Evolutionary conservation across 2,329 filamentous ascomycete species (phyloP), one percentile per base, ranked within the genome.

Genomic region (Gaeumannomyces sp.): DNA sequence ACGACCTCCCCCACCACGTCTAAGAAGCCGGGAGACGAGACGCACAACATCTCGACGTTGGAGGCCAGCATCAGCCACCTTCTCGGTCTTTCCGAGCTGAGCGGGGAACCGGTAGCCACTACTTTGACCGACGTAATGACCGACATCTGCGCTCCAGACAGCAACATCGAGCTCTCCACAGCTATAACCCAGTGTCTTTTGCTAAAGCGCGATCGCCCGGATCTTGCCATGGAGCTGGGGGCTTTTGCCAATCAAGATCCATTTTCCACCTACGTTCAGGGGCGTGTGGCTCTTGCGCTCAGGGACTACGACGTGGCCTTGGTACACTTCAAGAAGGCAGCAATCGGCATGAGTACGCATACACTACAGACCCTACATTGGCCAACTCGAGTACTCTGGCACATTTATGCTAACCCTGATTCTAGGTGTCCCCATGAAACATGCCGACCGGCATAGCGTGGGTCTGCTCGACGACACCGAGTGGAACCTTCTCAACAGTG

Each of bases 211-310:
- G 83, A 85, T 64, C 79, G 86, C 65, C 78, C 85, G 3, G 87
- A 89, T 71, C 74, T 89, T 25, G 85, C 87, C 19, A 70, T 83
- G 35, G 83, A 87, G 67, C 80, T 89, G 31, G 76, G 77, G 19
- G 79, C 83, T 1, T 89, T 88, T 70, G 81, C 81, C 67, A 78
- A 80, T 27, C 80, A 83, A 63, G 83, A 84, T 63, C 78, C 83
- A 68, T 93, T 83, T 81, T 88, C 78, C 79, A 90, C 82, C 69
- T 99, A 99, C 73, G 84, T 98, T 5, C 92, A 93, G 74, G 95
- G 91, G 2, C 88, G 95, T 35, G 83, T 96, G 61, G 84, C 86
- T 69, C 80, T 98, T 45, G 86, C 88, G 6, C 84, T 89, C 68
- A 89, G 89, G 64, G 89, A 96, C 72, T 88, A 88, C 73, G 84